Evolutionary conservation across 2,329 filamentous ascomycete genomes (phyloP), one percentile per base, ranked within the genome.

Genomic region (Pleurostoma richardsiae): DNA sequence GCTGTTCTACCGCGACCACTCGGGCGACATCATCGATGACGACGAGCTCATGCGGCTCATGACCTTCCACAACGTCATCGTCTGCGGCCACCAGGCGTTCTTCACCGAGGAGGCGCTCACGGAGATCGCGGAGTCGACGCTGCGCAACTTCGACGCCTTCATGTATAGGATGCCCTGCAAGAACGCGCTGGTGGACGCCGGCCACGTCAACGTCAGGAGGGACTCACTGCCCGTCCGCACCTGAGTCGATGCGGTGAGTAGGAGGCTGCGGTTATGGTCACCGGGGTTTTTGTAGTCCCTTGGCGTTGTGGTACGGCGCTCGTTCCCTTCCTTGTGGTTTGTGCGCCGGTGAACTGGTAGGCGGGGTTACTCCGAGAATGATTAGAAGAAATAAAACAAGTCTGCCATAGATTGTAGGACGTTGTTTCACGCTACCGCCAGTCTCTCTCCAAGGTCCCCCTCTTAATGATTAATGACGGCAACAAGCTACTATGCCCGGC

Each of bases 41-140:
- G 82, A 86, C 54, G 70, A 77, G 47, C 67, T 87, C 40, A 83
- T 82, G 74, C 74, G 83, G 4, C 63, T 87, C 51, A 79, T 83
- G 64, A 85, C 82, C 1, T 86, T 86, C 55, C 83, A 76, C 49
- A 86, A 86, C 52, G 83, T 85, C 4, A 61, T 87, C 40, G 67
- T 87, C 49, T 83, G 77, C 52, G 82, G 83, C 0, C 83, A 87
- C 54, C 83, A 86, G 67, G 83, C 80, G 2, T 87, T 86, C 65
- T 83, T 87, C 55, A 86, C 83, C 4, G 67, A 76, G 31, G 82
- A 86, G 64, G 83, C 83, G 1, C 64, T 87, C 42, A 66, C 68
- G 6, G 81, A 85, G 63, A 87, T 86, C 55, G 75, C 82, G 2
- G 72, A 76, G 41, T 76, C 71, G 44, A 85, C 82, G 2, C 55